Base-by-base conservation (phyloP, 1,284 basidiomycete genomes). In the Stygiomarasmius scandens region DNA sequence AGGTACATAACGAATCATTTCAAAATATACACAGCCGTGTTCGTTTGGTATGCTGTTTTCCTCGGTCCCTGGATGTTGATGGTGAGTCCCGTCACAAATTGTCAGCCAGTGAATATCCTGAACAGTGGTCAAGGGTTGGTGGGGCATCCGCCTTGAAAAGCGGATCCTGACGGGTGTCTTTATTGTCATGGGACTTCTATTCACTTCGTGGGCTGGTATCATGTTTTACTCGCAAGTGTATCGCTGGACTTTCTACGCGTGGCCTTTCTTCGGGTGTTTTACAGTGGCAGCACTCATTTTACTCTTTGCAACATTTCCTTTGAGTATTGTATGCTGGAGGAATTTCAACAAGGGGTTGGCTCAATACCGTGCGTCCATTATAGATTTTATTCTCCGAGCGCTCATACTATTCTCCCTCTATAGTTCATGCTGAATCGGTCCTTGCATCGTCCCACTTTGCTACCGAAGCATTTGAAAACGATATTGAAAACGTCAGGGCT, bases 181-280 rank as follows among this genome's bases (percentile, higher is more conserved):
- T 72, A 67, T 84, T 14, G 63, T 65, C 24, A 64, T 79, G 23
- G 72, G 69, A 5, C 66, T 79, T 55, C 47, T 73, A 41, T 72
- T 82, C 58, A 66, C 80, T 52, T 55, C 67, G 0, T 69, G 69
- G 3, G 83, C 81, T 79, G 67, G 73, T 8, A 60, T 75, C 61
- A 84, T 85, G 79, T 85, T 85, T 67, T 75, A 80, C 55, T 80
- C 81, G 3, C 66, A 70, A 11, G 76, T 81, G 2, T 87, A 83
- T 63, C 73, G 77, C 51, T 84, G 82, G 77, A 77, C 77, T 2
- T 84, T 82, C 69, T 54, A 79, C 50, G 75, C 82, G 60, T 87
- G 83, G 83, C 78, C 82, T 0, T 83, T 79, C 66, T 75, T 85
- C 44, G 81, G 73, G 14, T 73, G 72, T 67, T 74, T 77, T 60